phyloP scores from a whole-genome alignment of 495 filamentous ascomycete species.

The Extremus antarcticus region DNA sequence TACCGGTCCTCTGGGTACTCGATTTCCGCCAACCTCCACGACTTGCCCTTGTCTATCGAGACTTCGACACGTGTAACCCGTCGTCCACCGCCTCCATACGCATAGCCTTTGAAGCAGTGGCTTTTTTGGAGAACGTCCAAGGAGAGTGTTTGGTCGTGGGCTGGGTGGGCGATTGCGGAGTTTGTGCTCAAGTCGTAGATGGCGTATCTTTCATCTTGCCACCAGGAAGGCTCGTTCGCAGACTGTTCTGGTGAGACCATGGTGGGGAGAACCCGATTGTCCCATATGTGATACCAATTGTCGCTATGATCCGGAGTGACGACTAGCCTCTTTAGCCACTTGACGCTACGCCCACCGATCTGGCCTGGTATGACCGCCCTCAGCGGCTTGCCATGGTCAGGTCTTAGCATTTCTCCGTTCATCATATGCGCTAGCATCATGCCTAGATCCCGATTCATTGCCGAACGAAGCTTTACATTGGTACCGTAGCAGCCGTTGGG shows the following conservation, averaged over 20 bases:
- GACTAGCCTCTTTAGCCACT: conserved; percentile 83
- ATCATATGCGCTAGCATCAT: conserved; percentile 88
- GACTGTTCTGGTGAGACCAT: conserved; percentile 78
- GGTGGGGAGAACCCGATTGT: conserved; percentile 85
- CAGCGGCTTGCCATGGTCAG: conserved; percentile 82
- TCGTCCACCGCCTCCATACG: conserved; percentile 82
- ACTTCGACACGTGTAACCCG: conserved; percentile 75
- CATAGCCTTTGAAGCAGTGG: conserved; percentile 67
- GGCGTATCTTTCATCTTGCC: conserved; percentile 86
- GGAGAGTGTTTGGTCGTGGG: conserved; percentile 53
- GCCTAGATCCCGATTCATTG: conserved; percentile 69
- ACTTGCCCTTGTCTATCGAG: conserved; percentile 72
- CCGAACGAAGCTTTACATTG: conserved; percentile 79
- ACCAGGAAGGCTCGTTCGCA: conserved; percentile 63
- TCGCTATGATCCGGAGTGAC: conserved; percentile 70
- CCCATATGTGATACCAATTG: conserved; percentile 95
- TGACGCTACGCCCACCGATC: conserved; percentile 89
- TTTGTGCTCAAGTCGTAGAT: conserved; percentile 93
- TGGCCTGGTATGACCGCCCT: conserved; percentile 82
- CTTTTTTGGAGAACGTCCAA: conserved; percentile 40
- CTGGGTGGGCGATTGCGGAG: conserved; percentile 69
- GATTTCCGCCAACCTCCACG: conserved; percentile 72
- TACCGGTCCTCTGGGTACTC: conserved; percentile 84
- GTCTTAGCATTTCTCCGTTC: conserved; percentile 77
- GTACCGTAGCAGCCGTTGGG: conserved; percentile 91